phyloP scores from a whole-genome alignment of 495 filamentous ascomycete species.

The Annulohypoxylon stygium region DNA sequence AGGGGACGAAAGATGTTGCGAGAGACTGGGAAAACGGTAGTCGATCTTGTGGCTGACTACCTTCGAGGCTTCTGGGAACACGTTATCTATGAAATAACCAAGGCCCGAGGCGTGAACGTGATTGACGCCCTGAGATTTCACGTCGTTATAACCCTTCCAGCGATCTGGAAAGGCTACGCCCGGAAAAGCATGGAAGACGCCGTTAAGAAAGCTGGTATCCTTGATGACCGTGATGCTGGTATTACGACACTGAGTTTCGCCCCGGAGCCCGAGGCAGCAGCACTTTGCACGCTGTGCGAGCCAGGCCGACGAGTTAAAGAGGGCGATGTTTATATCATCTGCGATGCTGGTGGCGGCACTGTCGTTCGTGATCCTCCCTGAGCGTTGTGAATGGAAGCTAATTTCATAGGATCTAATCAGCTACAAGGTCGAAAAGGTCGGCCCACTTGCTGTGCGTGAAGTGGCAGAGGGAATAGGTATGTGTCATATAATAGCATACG shows the following conservation, averaged over 20 bases:
- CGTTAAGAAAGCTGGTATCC: conserved; percentile 38
- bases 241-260: conserved; percentile 41
- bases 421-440: conserved; percentile 29
- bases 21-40: conserved; percentile 22
- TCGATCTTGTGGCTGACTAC: conserved; percentile 36
- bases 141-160: conserved; percentile 50
- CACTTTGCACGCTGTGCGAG: conserved; percentile 38
- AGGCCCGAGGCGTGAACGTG: background rate
- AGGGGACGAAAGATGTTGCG: conserved; percentile 10
- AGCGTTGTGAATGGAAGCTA: background rate
- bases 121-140: conserved; percentile 44
- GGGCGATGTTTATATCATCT: conserved; percentile 44
- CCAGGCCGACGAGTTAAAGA: conserved; percentile 21
- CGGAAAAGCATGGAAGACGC: conserved; percentile 41
- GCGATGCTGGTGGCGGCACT: conserved; percentile 50
- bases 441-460: conserved; percentile 37
- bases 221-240: conserved; percentile 36
- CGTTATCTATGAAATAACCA: conserved; percentile 24
- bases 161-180: conserved; percentile 51
- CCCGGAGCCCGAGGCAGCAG: conserved; percentile 50
- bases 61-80: conserved; percentile 45
- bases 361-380: conserved; percentile 33
- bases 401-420: conserved; percentile 44
- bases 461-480: conserved; percentile 43
- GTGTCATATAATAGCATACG: background rate